Evolutionary conservation across 805 yeast genomes (phyloP).

Genomic region (Brettanomyces naardenensis): DNA sequence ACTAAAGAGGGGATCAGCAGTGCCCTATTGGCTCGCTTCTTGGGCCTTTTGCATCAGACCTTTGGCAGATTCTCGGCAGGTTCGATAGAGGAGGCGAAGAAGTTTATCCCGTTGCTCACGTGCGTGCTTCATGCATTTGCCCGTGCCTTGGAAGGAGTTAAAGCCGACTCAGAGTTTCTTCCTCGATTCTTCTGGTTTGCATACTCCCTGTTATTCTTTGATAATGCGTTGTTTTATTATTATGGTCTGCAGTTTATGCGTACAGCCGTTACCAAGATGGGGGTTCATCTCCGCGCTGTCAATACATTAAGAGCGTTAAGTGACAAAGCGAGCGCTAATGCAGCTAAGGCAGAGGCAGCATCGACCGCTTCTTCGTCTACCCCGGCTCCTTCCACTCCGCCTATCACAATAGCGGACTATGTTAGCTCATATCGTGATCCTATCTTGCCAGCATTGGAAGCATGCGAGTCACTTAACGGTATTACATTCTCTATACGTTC

Average conservation of each 20-base stretch:
- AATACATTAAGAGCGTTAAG: too few relatives aligned
- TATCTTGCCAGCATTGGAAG: slow-evolving; percentile 22
- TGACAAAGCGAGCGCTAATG: too few relatives aligned
- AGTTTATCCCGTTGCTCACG: slow-evolving; percentile 13
- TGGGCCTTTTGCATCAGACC: slow-evolving; percentile 16
- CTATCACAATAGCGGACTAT: neutral
- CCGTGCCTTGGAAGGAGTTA: slow-evolving; percentile 40
- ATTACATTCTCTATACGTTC: slow-evolving; percentile 34
- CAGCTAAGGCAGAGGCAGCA: neutral
- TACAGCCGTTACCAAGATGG: slow-evolving; percentile 14
- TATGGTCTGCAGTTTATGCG: slow-evolving; percentile 28
- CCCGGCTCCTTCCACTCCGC: too few relatives aligned
- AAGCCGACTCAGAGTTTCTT: slow-evolving; percentile 33
- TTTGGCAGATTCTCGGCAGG: slow-evolving; percentile 7
- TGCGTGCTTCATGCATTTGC: slow-evolving; percentile 38
- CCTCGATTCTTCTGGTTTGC: slow-evolving; percentile 43
- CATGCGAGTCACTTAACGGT: slow-evolving; percentile 35
- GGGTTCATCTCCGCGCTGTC: neutral
- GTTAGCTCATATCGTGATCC: neutral
- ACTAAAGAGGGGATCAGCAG: slow-evolving; percentile 58
- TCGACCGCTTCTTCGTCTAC: too few relatives aligned
- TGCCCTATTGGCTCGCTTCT: slow-evolving; percentile 26
- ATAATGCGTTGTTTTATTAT: slow-evolving; percentile 22
- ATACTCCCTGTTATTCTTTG: slow-evolving; percentile 17
- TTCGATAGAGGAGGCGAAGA: neutral